Evolutionary conservation across 2,329 filamentous ascomycete genomes (phyloP), one percentile per base, ranked within the genome.

Genomic region (Talaromyces sp.): DNA sequence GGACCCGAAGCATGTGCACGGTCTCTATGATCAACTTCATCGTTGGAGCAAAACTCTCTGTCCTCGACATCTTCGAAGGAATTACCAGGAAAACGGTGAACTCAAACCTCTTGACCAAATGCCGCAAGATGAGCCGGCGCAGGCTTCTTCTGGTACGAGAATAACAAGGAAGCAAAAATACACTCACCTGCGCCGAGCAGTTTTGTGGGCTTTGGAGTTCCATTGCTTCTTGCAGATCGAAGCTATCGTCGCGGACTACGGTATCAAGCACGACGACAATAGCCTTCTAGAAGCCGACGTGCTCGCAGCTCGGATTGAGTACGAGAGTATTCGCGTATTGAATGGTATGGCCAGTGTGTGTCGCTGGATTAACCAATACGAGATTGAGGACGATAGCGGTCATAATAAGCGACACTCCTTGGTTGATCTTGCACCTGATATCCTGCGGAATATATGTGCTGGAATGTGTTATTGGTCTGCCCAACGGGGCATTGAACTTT

Each of bases 371-470:
- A 14, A 24, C 3, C 33, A 57, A 22, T 27, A 39, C 31, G 31
- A 57, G n/a, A 41, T 22, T 14, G 19, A 57, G 33, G 37, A 57
- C n/a, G 31, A 57, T 33, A 48, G 45, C 45, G 45, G 22, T 48
- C 19, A 14, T 24, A 13, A 3, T 19, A 37, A 33, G 27, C 54
- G 31, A 33, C 19, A 57, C 19, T 57, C 37, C 6, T 22, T 57
- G 22, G 37, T 57, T 39, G 54, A 57, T 39, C 54, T 57, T 37
- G 31, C 54, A n/a, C 54, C 54, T 19, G 14, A 57, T 35, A 57
- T 57, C 11, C 27, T 57, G 22, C 54, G 54, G 16, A 39, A 57
- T 16, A 37, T 57, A 14, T 57, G 54, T 57, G 54, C 54, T 22
- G 54, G 54, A 37, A 33, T 33, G 19, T 57, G 54, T 14, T 57